Conservation (phyloP, 1,284 basidiomycete genomes). For the Austroboletus niveus region DNA sequence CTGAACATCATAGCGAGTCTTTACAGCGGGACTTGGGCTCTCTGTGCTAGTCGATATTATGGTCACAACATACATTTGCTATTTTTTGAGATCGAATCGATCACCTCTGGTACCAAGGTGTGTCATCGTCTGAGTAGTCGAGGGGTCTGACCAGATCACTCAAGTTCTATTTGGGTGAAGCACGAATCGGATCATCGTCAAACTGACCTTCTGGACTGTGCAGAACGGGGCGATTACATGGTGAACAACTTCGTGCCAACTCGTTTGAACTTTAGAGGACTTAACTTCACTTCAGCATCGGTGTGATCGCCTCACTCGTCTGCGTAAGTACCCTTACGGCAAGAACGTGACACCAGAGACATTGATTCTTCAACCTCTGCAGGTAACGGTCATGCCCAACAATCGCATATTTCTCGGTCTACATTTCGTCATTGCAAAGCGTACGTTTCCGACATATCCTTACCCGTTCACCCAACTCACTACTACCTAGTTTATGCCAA, state of each 20-base stretch:
- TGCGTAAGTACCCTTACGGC: conserved; percentile 34
- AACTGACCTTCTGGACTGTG: conserved; percentile 47
- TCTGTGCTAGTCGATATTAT: conserved; percentile 48
- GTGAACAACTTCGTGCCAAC: conserved; percentile 23
- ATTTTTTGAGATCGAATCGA: conserved; percentile 40
- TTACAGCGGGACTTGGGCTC: conserved; percentile 48
- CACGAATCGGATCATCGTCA: conserved; percentile 45
- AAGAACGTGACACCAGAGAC: not conserved
- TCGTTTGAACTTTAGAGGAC: not conserved
- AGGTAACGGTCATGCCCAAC: conserved; percentile 43
- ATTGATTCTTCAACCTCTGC: not conserved
- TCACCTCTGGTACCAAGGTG: conserved; percentile 36
- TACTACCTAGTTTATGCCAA: conserved; percentile 25
- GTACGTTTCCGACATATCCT: conserved; percentile 20
- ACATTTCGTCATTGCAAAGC: conserved; percentile 48
- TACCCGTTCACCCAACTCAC: not conserved
- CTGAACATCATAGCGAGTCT: conserved; percentile 42
- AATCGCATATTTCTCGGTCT: conserved; percentile 45
- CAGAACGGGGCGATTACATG: conserved; percentile 50
- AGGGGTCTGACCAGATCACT: not conserved
- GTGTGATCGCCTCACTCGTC: conserved; percentile 39
- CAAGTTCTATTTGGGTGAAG: conserved; percentile 21
- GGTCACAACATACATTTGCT: conserved; percentile 45
- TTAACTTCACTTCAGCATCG: conserved; percentile 30
- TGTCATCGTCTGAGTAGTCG: not conserved